Evolutionary conservation across 768 basidiomycete species (phyloP).

Genomic region (Epithele typhae): DNA sequence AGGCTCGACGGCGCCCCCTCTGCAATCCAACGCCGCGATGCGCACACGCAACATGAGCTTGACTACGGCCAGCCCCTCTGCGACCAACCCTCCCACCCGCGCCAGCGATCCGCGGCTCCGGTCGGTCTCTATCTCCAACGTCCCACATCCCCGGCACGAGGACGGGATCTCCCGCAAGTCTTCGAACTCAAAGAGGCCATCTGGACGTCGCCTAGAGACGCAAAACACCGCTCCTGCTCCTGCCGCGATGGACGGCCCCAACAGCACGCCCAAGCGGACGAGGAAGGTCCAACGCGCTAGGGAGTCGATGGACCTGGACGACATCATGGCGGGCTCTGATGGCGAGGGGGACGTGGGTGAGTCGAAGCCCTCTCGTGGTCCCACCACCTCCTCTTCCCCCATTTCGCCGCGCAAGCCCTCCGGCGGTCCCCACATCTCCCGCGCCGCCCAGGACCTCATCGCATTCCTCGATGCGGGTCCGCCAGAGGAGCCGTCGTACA

Average conservation of each 20-base stretch:
- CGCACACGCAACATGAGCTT: conserved; percentile 12
- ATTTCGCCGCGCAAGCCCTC: conserved; percentile 6
- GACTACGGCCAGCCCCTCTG: conserved; percentile 6
- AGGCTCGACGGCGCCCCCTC: conserved; percentile 14
- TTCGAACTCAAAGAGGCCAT: neutral
- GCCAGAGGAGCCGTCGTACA: conserved; percentile 34
- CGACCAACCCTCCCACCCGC: neutral
- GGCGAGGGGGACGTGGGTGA: conserved; percentile 39
- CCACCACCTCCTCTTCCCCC: conserved; percentile 4
- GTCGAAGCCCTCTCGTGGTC: neutral
- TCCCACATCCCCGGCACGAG: conserved; percentile 17
- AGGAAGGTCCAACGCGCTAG: conserved; percentile 50
- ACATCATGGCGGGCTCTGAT: conserved; percentile 67
- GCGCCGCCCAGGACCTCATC: conserved; percentile 44
- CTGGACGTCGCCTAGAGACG: conserved; percentile 1
- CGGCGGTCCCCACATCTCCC: conserved; percentile 33
- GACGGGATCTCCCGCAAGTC: conserved; percentile 8
- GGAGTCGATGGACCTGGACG: conserved; percentile 73
- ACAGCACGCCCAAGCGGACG: conserved; percentile 41
- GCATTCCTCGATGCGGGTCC: conserved; percentile 59
- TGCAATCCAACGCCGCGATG: conserved; percentile 11
- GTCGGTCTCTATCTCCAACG: conserved; percentile 21
- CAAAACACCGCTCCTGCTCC: conserved; percentile 8
- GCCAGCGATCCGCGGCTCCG: conserved; percentile 13
- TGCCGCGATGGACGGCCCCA: neutral